phyloP scores from a whole-genome alignment of 1,284 basidiomycete species.

The Tylopilus orsonianus region DNA sequence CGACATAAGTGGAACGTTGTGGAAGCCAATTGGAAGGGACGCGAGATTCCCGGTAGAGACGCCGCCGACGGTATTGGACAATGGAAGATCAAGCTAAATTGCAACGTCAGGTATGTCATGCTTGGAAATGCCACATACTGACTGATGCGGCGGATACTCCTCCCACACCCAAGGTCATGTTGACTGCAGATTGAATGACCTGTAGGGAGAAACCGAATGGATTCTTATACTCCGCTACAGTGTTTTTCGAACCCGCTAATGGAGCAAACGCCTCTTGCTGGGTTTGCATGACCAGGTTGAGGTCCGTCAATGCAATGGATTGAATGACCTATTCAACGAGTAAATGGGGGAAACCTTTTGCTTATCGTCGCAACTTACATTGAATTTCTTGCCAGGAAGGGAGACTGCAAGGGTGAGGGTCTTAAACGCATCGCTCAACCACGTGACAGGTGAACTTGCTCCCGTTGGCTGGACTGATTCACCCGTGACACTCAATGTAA shows the following conservation, averaged over 20 bases:
- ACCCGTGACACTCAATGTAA: slow-evolving; percentile 61
- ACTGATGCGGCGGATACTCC: slow-evolving; percentile 59
- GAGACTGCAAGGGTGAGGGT: slow-evolving; percentile 62
- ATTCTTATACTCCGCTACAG: slow-evolving; percentile 69
- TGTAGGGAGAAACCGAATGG: slow-evolving; percentile 78
- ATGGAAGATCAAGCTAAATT: slow-evolving; percentile 56
- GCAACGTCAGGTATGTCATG: slow-evolving; percentile 6
- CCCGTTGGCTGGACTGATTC: slow-evolving; percentile 62
- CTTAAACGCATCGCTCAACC: slow-evolving; percentile 73
- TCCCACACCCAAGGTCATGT: slow-evolving; percentile 50
- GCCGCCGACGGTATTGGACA: slow-evolving; percentile 51
- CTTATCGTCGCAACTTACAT: slow-evolving; percentile 34
- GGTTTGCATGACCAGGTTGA: slow-evolving; percentile 54
- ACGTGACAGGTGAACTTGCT: slow-evolving; percentile 50
- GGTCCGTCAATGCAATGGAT: slow-evolving; percentile 63
- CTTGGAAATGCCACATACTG: slow-evolving; percentile 11
- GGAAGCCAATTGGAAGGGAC: slow-evolving; percentile 56
- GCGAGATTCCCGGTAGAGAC: slow-evolving; percentile 70
- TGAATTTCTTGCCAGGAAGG: slow-evolving; percentile 63
- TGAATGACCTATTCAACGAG: slow-evolving; percentile 54
- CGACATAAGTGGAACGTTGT: slow-evolving; percentile 55
- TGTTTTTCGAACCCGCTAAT: slow-evolving; percentile 57
- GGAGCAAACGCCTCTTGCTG: slow-evolving; percentile 58
- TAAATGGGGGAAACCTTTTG: background rate
- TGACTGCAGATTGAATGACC: slow-evolving; percentile 56